Base-by-base conservation (phyloP, 2,329 filamentous ascomycete genomes). In the Arthroderma sp. region DNA sequence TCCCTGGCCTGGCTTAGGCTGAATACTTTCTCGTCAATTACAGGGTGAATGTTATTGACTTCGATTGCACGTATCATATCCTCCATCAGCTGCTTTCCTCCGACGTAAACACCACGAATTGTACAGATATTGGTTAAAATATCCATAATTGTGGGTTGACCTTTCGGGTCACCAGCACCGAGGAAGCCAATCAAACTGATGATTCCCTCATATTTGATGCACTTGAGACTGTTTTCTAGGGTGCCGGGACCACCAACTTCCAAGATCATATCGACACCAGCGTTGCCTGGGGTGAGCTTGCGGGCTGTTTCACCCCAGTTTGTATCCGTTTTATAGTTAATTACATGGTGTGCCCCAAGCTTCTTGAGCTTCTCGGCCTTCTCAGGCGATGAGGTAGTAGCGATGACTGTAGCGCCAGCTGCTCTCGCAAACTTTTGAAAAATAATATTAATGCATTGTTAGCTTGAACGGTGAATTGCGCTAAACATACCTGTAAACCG, bases 211-310 rank as follows among this genome's bases (percentile, higher is more conserved):
- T 69, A 67, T 43, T 65, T 66, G 46, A 77, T 62, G 1, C 72
- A 71, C 50, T 70, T 70, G 36, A 81, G 61, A 2, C 68, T 71
- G 55, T 80, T 69, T 3, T 63, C 53, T 50, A 83, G 68, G 0
- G 78, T 82, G n/a, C 67, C 69, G 0, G 75, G 67, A 0, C 80
- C 80, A 8, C 77, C 80, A n/a, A 83, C 73, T 53, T 85, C 81
- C 34, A 82, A 55, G 34, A 84, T 64, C 48, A 79, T 68, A 52
- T 83, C 72, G 5, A 81, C 73, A 8, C 81, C 81, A 1, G 53
- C 54, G 10, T 71, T 71, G 1, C 64, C 58, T 0, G 73, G 66
- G 0, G 69, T 72, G 6, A 71, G 57, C 6, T 64, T 62, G 47
- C 73, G 68, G 10, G 77, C 78, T 29, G 69, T 69, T 2, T 66